Percentiles rank a stretch among this genome's conserved stretches.
Evolutionary conservation across 257 asterid species (phyloP).

Genomic region (Solanum verrucosum): DNA sequence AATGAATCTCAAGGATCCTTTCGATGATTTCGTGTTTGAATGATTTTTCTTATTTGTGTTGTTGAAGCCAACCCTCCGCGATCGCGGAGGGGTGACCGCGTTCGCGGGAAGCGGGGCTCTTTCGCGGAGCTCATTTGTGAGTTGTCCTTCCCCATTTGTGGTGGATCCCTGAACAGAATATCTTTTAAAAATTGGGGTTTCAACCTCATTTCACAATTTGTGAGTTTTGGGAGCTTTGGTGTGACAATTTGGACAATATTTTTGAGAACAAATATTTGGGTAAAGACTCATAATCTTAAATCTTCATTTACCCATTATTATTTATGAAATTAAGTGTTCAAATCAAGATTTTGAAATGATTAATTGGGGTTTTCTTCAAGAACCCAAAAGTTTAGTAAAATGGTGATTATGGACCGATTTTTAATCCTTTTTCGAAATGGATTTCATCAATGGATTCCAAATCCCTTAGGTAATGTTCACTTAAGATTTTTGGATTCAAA

Average conservation of each 20-base stretch:
- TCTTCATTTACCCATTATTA: not conserved
- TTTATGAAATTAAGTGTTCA: not conserved
- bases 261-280: not conserved
- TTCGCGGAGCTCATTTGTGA: not conserved
- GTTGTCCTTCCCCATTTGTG: not conserved
- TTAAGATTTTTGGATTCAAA: not conserved
- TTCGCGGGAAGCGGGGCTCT: too few species aligned
- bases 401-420: not conserved
- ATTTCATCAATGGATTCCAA: not conserved
- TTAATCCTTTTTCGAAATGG: not conserved
- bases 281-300: not conserved
- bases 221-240: not conserved
- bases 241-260: not conserved
- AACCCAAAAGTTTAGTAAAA: not conserved
- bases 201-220: not conserved
- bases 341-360: not conserved
- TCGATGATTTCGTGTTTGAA: too few species aligned
- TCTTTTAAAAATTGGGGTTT: not conserved
- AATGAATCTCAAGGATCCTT: too few species aligned
- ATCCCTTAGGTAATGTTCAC: too few species aligned
- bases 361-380: not conserved
- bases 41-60: too few species aligned
- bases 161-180: not conserved
- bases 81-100: too few species aligned
- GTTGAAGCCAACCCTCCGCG: too few species aligned